Conservation (phyloP, 495 filamentous ascomycete genomes). For the Lindgomyces ingoldianus region DNA sequence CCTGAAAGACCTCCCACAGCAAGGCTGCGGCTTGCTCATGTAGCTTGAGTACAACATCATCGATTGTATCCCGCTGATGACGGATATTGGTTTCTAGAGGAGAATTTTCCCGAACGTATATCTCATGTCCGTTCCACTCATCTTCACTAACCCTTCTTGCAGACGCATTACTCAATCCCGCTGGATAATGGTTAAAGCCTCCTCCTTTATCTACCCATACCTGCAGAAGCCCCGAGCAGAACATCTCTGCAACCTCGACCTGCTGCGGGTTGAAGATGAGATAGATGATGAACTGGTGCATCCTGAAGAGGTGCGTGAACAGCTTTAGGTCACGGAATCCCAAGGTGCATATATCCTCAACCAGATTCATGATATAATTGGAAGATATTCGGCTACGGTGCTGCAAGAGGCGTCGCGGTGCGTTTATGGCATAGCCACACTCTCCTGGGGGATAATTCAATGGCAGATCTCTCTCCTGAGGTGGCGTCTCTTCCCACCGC, state of each 20-base stretch:
- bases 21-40: neutral
- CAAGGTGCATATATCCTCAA: conserved; percentile 15
- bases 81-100: conserved; percentile 1
- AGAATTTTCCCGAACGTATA: conserved; percentile 1
- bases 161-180: conserved; percentile 20
- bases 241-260: conserved; percentile 23
- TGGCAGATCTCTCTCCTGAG: conserved; percentile 6
- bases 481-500: neutral
- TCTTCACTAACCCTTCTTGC: neutral
- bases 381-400: conserved; percentile 4
- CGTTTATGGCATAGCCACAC: conserved; percentile 22
- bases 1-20: conserved; percentile 12
- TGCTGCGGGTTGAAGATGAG: conserved; percentile 22
- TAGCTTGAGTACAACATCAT: neutral
- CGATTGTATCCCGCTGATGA: conserved; percentile 4
- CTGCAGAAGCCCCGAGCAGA: conserved; percentile 23
- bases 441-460: conserved; percentile 7
- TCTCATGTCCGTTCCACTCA: conserved; percentile 16
- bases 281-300: conserved; percentile 28
- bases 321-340: neutral
- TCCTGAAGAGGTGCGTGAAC: conserved; percentile 2
- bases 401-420: conserved; percentile 7
- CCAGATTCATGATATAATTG: conserved; percentile 31
- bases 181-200: conserved; percentile 25
- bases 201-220: conserved; percentile 29